Base-by-base conservation (phyloP, 176 grass and related monocot genomes). In the Hsuehochloa calcarea region DNA sequence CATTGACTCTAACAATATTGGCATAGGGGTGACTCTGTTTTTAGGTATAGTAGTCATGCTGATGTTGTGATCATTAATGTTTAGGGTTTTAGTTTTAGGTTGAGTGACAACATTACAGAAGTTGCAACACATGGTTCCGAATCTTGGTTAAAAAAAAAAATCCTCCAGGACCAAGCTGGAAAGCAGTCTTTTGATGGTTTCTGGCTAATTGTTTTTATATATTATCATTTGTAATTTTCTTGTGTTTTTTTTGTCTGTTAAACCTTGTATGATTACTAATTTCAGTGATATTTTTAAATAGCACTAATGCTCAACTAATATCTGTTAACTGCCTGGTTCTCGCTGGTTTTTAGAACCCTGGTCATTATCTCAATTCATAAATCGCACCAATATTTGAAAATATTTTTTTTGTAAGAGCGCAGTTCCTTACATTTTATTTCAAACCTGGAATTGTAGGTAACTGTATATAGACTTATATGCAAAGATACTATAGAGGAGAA, bases 401-500 rank as follows among this genome's bases (percentile, higher is more conserved):
- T 50, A 17, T 61, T 26, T n/a, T 26, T n/a, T 65, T 68, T 68
- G 38, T 74, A 39, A 38, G 59, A 45, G 82, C 20, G 79, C 22
- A 54, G 19, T 49, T 68, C 14, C 68, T 88, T 78, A 80, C 22
- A n/a, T 91, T 84, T 77, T 83, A 17, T 87, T 88, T 83, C 59
- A 58, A 84, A 85, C 47, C 20, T 39, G 68, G 41, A 82, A 77
- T 65, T 89, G 61, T 69, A 99, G 97, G 97, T 99, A 45, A 94
- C 93, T 5, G 97, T 99, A 40, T 99, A 99, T 79, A 99, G 97
- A 92, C 87, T 99, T 77, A 96, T 99, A 75, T 99, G 97, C 81
- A 99, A 99, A 90, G 97, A 99, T 70, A 99, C 97, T 22, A 91
- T 99, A 11, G 97, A 99, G 81, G 97, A 99, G 68, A 99, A 99